These are phyloP conservation scores for Epichloe sylvatica DNA, from an alignment of 2,329 filamentous ascomycete genomes.

Conservation along the genomic window DNA sequence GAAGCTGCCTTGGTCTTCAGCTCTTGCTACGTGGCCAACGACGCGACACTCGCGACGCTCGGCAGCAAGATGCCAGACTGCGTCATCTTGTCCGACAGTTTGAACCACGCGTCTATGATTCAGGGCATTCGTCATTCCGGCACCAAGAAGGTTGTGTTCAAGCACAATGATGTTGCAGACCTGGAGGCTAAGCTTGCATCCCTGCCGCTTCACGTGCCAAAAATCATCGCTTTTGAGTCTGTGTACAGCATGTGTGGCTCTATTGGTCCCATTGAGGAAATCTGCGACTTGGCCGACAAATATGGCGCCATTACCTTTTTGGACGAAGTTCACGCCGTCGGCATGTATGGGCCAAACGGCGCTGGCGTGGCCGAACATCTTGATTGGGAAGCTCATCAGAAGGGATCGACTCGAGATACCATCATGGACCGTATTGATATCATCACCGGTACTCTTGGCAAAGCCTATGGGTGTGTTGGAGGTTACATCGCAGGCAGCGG, in stretches of 20 bases:
- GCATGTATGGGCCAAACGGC: constrained; percentile 95
- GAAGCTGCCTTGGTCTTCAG: constrained; percentile 89
- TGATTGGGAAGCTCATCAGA: constrained; percentile 75
- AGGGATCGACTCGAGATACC: constrained; percentile 62
- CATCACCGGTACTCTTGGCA: constrained; percentile 92
- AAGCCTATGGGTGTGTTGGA: constrained; percentile 94
- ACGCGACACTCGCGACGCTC: constrained; percentile 90
- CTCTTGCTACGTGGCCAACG: constrained; percentile 96
- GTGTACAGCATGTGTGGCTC: constrained; percentile 99
- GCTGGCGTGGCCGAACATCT: constrained; percentile 96
- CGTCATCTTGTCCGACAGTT: constrained; percentile 91
- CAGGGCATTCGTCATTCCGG: constrained; percentile 96
- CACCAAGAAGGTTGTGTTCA: constrained; percentile 95
- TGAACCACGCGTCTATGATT: constrained; percentile 99
- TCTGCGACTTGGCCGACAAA: constrained; percentile 92
- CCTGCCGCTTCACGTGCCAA: constrained; percentile 70
- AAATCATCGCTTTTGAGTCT: constrained; percentile 97
- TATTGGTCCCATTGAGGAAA: constrained; percentile 87
- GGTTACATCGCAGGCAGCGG: constrained; percentile 90
- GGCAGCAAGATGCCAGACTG: constrained; percentile 93
- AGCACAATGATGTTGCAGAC: constrained; percentile 92
- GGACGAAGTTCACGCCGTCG: constrained; percentile 96
- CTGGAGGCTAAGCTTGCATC: constrained; percentile 85
- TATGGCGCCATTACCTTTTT: constrained; percentile 96
- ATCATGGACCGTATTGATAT: constrained; percentile 95